phyloP scores from a whole-genome alignment of 352 stramenopile genomes.

The Pythium chondricola region DNA sequence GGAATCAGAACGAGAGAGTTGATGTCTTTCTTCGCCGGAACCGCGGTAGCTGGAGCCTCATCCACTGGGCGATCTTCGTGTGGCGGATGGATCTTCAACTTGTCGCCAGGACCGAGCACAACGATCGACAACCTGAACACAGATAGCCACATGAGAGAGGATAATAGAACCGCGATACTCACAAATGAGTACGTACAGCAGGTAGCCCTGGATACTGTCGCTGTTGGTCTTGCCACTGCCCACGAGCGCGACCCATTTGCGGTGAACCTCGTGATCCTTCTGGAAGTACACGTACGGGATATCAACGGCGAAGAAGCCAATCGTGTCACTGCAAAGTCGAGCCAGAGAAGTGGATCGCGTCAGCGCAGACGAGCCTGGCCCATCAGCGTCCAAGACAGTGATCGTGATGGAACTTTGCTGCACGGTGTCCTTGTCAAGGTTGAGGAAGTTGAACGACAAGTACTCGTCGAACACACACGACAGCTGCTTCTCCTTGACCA shows the following conservation, averaged over 20 bases:
- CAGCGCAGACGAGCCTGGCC: constrained; percentile 14
- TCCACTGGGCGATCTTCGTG: constrained; percentile 32
- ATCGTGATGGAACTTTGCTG: constrained; percentile 75
- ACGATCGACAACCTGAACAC: constrained; percentile 68
- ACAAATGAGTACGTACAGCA: constrained; percentile 47
- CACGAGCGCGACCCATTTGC: constrained; percentile 88
- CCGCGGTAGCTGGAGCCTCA: constrained; percentile 7
- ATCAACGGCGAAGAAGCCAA: constrained; percentile 84
- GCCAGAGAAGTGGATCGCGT: constrained; percentile 18
- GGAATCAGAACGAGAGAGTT: constrained; percentile 81
- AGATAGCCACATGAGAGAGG: not conserved
- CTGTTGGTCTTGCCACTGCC: constrained; percentile 63
- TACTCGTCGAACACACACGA: constrained; percentile 89
- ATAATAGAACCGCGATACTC: not conserved
- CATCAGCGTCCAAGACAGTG: constrained; percentile 80
- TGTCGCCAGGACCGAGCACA: constrained; percentile 81
- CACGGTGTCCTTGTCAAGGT: constrained; percentile 68
- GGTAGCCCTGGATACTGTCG: constrained; percentile 87
- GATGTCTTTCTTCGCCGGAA: constrained; percentile 42
- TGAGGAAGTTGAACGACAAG: constrained; percentile 85
- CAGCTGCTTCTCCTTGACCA: constrained; percentile 78
- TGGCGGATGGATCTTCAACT: constrained; percentile 56
- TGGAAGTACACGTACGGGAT: constrained; percentile 83
- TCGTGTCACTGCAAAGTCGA: constrained; percentile 63
- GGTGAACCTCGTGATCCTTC: constrained; percentile 81